phyloP scores from a whole-genome alignment of 2,329 filamentous ascomycete genomes.

The Lachnellula occidentalis region DNA sequence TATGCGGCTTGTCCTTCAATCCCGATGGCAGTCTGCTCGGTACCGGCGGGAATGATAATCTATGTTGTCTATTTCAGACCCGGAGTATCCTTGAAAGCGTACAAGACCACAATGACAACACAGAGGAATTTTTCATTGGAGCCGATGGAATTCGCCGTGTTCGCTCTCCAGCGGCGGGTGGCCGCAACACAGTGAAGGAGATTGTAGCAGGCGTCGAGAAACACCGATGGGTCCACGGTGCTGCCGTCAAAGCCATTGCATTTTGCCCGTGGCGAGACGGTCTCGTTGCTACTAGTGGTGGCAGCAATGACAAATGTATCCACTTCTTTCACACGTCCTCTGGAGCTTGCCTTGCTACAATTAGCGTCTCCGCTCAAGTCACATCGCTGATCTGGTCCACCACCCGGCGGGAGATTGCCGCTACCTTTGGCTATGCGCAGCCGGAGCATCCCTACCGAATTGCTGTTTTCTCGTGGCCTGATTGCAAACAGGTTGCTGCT shows the following conservation, averaged over 20 bases:
- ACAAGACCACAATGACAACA: slow-evolving; percentile 6
- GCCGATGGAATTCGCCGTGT: slow-evolving; percentile 29
- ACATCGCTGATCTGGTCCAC: slow-evolving; percentile 89
- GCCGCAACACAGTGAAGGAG: slow-evolving; percentile 36
- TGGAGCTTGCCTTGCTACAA: slow-evolving; percentile 79
- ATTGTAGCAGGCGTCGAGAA: slow-evolving; percentile 54
- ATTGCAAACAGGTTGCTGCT: slow-evolving; percentile 76
- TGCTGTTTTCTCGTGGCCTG: slow-evolving; percentile 91
- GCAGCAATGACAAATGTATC: slow-evolving; percentile 90
- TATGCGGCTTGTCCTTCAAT: slow-evolving; percentile 91
- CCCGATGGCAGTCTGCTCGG: slow-evolving; percentile 70
- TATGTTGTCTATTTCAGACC: slow-evolving; percentile 72
- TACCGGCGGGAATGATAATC: slow-evolving; percentile 88
- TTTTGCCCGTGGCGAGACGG: slow-evolving; percentile 93
- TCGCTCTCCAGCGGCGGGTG: slow-evolving; percentile 23
- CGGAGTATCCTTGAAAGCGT: slow-evolving; percentile 16
- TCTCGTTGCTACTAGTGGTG: slow-evolving; percentile 84
- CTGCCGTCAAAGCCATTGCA: slow-evolving; percentile 92
- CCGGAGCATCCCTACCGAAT: slow-evolving; percentile 86
- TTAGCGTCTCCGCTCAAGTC: slow-evolving; percentile 88
- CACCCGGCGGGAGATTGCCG: slow-evolving; percentile 79
- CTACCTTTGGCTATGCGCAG: slow-evolving; percentile 89
- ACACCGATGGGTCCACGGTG: slow-evolving; percentile 72
- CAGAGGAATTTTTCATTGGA: slow-evolving; percentile 18
- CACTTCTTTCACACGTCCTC: slow-evolving; percentile 90